Evolutionary conservation across 164 flowering plant species (phyloP), one percentile per base, ranked within the genome.

Genomic region (Platanus orientalis): DNA sequence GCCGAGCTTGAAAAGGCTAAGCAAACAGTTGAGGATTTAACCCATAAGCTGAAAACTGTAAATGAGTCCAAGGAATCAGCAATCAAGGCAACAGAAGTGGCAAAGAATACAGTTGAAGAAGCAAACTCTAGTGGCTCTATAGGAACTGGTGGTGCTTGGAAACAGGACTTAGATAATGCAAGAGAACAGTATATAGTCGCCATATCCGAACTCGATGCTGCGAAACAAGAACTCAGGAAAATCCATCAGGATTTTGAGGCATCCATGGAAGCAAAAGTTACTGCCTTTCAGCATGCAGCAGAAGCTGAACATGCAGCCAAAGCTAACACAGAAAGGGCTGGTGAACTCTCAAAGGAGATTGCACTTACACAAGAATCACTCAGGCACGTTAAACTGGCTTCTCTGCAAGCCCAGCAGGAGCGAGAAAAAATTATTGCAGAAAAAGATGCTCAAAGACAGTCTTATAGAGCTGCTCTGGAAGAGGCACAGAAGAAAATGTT

Each of bases 1-100:
- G 61, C 40, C 19, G 98, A 90, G 74, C 95, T 94, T 72, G 90
- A 91, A 62, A 81, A 68, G 66, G 91, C 91, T 23, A 83, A 79
- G 63, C 71, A 62, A 75, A 77, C 90, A 0, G 89, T 84, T 42
- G 90, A 79, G 6, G 91, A 84, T 54, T 83, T 94, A 49, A 71
- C 69, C 20, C 34, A 69, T 42, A 86, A 86, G 77, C 83, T 94
- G 28, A 77, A 63, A 45, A 45, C 74, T 24, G 73, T 85, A 7
- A 79, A 53, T 59, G 86, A 81, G 71, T 79, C 86, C 11, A 89
- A 79, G 68, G 88, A 81, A 56, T 74, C 68, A 6, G 89, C 89
- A 52, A 58, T 80, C 21, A 79, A 71, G 72, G 86, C 75, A 23
- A 78, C 81, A 20, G 96, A 89, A 66, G 73, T 69, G 24, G 85